These are phyloP conservation scores for Aegle marmelos DNA, from an alignment of 345 rosid genomes.

Conservation along the genomic window DNA sequence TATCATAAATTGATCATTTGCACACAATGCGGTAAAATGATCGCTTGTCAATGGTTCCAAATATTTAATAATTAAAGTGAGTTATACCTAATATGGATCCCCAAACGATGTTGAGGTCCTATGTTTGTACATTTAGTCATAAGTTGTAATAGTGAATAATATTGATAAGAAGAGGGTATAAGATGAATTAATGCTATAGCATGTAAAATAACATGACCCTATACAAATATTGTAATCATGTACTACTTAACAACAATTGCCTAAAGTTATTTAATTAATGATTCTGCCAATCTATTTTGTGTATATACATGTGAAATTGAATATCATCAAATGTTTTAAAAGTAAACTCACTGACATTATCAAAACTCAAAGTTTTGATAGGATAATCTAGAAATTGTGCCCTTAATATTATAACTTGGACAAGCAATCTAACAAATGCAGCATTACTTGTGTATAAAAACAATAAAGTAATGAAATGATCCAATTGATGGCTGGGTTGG, in stretches of 20 bases:
- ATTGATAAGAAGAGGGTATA: neutral
- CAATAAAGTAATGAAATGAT: conserved; percentile 4
- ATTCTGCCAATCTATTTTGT: no score
- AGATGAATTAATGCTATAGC: neutral
- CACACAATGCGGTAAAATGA: no score
- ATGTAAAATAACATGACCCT: neutral
- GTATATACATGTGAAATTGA: neutral
- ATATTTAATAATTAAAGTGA: neutral
- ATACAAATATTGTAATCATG: neutral
- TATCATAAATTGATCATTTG: neutral
- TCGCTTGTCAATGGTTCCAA: no score
- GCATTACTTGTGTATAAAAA: neutral
- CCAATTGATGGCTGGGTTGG: neutral
- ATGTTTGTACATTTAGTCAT: neutral
- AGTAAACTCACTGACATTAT: neutral
- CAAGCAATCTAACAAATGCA: neutral
- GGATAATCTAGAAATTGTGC: no score
- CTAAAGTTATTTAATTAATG: neutral
- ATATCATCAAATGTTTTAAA: no score
- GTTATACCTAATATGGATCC: neutral
- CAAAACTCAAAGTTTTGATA: neutral
- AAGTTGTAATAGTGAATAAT: neutral
- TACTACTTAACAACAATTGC: neutral
- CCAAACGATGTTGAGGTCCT: no score
- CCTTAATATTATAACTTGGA: neutral